Evolutionary conservation across 176 grass and related monocot genomes (phyloP), one percentile per base, ranked within the genome.

Genomic region (Phoenix dactylifera): DNA sequence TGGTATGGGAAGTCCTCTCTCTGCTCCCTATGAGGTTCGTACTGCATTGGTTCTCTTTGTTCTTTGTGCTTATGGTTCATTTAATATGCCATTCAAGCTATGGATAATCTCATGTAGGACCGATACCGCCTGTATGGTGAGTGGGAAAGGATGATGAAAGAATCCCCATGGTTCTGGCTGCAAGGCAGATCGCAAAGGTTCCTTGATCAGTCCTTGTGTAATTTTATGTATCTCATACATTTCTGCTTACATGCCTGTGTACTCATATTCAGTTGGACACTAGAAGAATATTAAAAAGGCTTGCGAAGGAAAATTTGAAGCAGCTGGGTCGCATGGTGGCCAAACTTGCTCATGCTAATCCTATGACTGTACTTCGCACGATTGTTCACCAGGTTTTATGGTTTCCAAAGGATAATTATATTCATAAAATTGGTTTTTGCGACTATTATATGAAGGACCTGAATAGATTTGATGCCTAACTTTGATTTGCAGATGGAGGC

Each of bases 231-330:
- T 44, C 1, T 44, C 10, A 9, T 44, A 3, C 35, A 44, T 44
- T 44, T 44, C 35, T 44, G 35, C 35, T 44, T 14, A 44, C 9
- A 44, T 9, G 12, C 35, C 22, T 39, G 16, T 66, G 57, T 68
- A 65, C 50, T 72, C 54, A 70, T 65, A 67, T 63, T 67, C 79
- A 98, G 94, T 69, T 98, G 76, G 94, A 98, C 64, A 98, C 94
- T 26, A 92, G 94, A 79, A 98, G 94, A 79, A 83, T 98, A 51
- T 66, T 98, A 73, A 98, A 98, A 72, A 80, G 94, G 10, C 54
- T 98, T 58, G 94, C 94, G 56, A 98, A 98, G 79, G 94, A 98
- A 82, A 98, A 98, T 26, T 77, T 98, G 81, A 98, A 83, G 76
- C 94, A 83, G 35, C 79, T 98, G 50, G 88, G 94, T 59, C 94